Base-by-base conservation (phyloP, 768 basidiomycete species). In the Cyclocybe cylindracea region DNA sequence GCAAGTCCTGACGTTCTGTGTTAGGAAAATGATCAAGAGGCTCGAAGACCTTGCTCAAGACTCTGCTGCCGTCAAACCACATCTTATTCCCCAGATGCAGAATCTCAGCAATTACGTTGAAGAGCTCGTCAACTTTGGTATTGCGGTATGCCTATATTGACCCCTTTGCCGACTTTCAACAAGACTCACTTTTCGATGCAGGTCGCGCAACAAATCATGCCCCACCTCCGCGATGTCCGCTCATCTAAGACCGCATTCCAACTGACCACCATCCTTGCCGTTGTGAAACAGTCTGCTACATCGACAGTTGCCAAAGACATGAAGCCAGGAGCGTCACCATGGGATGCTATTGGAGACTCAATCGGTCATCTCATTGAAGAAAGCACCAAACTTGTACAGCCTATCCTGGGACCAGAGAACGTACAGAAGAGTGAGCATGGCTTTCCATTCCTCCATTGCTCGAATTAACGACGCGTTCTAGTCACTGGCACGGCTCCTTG, bases 161-260 rank as follows among this genome's bases (percentile, higher is more conserved):
- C 14, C 14, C 33, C 35, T 44, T 19, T 6, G 16, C 5, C 36
- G 44, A 14, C 34, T 29, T 48, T 46, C 39, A 24, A 18, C 39
- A 31, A 18, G 37, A 11, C 18, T 46, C 16, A 19, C 50, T 53
- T 18, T 19, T 46, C n/a, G 13, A 32, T 51, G 0, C 46, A 95
- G 92, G 82, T 98, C 42, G 94, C 95, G 0, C 93, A 96, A 77
- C 79, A 85, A 64, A 87, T 93, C 33, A 89, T 90, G 74, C 87
- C 86, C 0, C 90, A 98, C 65, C 72, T 94, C n/a, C 77, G 81
- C 48, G 91, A 96, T 46, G 83, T 90, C 11, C 86, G 93, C 40
- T 72, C 79, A 10, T 80, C 86, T 38, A 96, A 95, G 70, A 73
- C 83, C 16, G 65, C 92, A 1, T 89, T 98, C 78, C 82, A 89